phyloP scores from a whole-genome alignment of 2,329 filamentous ascomycete species.

The Sporothrix phasma region DNA sequence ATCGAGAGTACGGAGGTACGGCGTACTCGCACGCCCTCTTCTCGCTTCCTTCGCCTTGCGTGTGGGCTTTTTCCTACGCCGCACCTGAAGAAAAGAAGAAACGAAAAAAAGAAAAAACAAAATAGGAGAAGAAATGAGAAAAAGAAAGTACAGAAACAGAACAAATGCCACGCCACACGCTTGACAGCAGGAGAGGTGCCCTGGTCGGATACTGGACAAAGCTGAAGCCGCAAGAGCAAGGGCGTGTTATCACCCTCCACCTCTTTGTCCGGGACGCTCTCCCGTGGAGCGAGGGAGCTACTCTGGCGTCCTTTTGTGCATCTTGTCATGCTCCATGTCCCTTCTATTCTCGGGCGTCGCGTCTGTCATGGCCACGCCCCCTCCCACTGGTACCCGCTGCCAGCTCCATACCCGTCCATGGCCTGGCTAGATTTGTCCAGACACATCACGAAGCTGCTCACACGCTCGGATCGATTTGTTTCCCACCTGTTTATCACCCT shows the following conservation, averaged over 20 bases:
- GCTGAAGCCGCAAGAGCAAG: constrained; percentile 1
- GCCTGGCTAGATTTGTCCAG: background rate
- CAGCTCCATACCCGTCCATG: background rate
- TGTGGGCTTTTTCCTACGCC: too few relatives aligned
- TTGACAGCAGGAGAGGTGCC: background rate
- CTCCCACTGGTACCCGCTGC: background rate
- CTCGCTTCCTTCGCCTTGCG: background rate
- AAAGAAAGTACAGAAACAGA: too few relatives aligned
- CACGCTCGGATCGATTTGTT: background rate
- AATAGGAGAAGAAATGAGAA: background rate
- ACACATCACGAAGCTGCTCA: background rate
- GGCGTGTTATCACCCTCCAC: background rate
- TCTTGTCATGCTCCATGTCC: background rate
- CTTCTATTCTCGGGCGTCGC: too few relatives aligned
- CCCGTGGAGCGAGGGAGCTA: background rate
- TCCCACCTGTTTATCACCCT: background rate
- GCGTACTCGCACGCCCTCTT: background rate
- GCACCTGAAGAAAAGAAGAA: background rate
- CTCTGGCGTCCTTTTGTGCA: background rate
- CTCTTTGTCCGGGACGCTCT: background rate
- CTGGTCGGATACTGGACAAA: background rate
- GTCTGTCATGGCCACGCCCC: background rate
- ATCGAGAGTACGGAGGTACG: too few relatives aligned
- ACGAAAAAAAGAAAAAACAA: too few relatives aligned
- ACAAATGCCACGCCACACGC: background rate